Conservation (phyloP, 2,329 filamentous ascomycete species). For the Fusarium beomiforme region DNA sequence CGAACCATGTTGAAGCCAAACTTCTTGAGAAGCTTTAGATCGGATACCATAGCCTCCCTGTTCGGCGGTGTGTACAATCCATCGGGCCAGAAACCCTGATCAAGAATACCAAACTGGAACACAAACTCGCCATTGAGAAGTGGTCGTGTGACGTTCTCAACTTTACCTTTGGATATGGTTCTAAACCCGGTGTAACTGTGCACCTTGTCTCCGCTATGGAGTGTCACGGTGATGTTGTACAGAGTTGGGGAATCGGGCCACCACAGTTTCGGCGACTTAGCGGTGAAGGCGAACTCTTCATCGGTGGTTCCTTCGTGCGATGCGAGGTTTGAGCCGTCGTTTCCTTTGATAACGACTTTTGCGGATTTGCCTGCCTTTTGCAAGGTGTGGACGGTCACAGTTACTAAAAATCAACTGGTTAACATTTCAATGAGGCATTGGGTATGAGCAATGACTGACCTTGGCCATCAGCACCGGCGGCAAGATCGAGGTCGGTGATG, state of each 20-base stretch:
- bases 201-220: constrained; percentile 60
- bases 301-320: constrained; percentile 51
- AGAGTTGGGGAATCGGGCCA: constrained; percentile 69
- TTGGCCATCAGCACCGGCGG: constrained; percentile 55
- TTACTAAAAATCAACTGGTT: neutral
- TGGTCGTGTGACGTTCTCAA: constrained; percentile 69
- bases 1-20: constrained; percentile 77
- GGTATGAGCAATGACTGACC: neutral
- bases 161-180: constrained; percentile 64
- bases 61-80: constrained; percentile 73
- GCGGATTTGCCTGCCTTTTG: neutral
- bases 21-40: constrained; percentile 70
- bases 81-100: constrained; percentile 79
- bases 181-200: constrained; percentile 76
- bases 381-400: constrained; percentile 4
- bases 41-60: constrained; percentile 73
- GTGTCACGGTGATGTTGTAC: constrained; percentile 69
- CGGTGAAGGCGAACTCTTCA: constrained; percentile 62
- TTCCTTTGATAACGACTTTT: neutral
- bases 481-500: constrained; percentile 68
- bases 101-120: constrained; percentile 74
- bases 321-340: neutral
- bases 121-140: constrained; percentile 75
- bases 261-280: constrained; percentile 69
- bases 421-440: accelerated